Evolutionary conservation across 345 rosid genomes (phyloP).

Genomic region (Eucalyptus lansdowneana): DNA sequence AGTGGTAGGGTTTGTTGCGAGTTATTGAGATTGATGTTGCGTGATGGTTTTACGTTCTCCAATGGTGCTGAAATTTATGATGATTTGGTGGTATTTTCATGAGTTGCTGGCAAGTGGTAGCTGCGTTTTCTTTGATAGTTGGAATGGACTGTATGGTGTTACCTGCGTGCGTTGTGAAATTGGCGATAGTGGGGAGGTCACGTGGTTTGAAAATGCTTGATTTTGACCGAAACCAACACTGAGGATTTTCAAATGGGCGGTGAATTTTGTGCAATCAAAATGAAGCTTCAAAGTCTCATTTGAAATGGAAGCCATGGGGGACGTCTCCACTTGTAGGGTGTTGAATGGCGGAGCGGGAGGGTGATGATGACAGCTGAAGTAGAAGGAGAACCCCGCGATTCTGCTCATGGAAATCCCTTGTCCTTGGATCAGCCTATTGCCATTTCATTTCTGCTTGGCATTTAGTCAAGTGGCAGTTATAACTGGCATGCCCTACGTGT

Average conservation of each 20-base stretch:
- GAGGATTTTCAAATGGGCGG: not conserved
- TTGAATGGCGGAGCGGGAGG: not conserved
- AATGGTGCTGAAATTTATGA: not conserved
- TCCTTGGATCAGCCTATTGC: not conserved
- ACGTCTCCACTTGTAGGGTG: not conserved
- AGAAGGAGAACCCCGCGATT: not conserved
- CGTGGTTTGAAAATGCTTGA: not conserved
- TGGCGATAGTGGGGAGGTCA: not conserved
- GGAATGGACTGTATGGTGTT: not conserved
- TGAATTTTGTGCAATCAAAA: not conserved
- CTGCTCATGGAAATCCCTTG: not conserved
- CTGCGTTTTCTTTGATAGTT: not conserved
- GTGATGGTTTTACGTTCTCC: not conserved
- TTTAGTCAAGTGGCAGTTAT: not conserved
- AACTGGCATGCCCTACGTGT: not conserved
- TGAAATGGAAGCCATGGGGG: not conserved
- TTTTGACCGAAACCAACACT: not conserved
- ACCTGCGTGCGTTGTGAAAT: not conserved
- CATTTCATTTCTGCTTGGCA: not conserved
- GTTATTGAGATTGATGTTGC: not conserved
- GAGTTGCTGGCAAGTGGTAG: not conserved
- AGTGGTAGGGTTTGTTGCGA: not conserved
- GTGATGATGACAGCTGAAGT: not conserved
- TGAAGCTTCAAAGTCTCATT: not conserved
- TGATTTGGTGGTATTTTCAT: not conserved